Percentiles rank a stretch among this genome's conserved stretches.
Conservation (phyloP, 495 filamentous ascomycete genomes). For the Cercophora scortea region DNA sequence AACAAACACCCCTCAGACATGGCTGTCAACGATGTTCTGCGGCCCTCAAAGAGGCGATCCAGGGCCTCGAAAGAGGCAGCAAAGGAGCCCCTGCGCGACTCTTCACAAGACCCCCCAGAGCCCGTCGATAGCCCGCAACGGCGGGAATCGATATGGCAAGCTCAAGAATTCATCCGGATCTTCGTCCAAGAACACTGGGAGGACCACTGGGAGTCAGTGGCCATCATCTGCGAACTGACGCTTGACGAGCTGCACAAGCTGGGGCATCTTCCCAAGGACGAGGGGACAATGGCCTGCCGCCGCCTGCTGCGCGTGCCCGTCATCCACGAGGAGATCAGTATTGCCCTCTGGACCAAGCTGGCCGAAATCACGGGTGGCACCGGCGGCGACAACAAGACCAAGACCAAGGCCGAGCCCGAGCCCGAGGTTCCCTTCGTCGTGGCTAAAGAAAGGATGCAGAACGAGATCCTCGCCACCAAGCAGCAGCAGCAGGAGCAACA, state of each 20-base stretch:
- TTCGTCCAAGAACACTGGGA: conserved; percentile 11
- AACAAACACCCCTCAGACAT: no score
- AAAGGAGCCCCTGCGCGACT: no score
- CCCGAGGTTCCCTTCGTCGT: background rate
- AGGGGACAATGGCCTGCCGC: conserved; percentile 7
- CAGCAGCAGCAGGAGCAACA: background rate
- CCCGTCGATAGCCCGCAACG: background rate
- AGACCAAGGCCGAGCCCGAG: no score
- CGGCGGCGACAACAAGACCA: no score
- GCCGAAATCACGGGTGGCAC: background rate
- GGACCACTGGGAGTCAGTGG: background rate
- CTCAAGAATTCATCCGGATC: conserved; percentile 5
- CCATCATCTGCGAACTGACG: conserved; percentile 10
- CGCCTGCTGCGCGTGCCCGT: conserved; percentile 12
- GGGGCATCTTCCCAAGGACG: conserved; percentile 3
- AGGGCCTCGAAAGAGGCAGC: no score
- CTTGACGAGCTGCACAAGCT: conserved; percentile 8
- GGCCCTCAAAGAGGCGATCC: no score
- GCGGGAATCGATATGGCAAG: conserved; percentile 4
- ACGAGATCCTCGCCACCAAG: background rate
- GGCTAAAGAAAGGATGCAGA: background rate
- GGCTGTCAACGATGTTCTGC: no score
- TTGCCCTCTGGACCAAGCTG: conserved; percentile 10
- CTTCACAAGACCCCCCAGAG: background rate
- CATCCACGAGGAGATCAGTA: conserved; percentile 13